Evolutionary conservation across 2,329 filamentous ascomycete genomes (phyloP).

Genomic region (Stylonectria norvegica): DNA sequence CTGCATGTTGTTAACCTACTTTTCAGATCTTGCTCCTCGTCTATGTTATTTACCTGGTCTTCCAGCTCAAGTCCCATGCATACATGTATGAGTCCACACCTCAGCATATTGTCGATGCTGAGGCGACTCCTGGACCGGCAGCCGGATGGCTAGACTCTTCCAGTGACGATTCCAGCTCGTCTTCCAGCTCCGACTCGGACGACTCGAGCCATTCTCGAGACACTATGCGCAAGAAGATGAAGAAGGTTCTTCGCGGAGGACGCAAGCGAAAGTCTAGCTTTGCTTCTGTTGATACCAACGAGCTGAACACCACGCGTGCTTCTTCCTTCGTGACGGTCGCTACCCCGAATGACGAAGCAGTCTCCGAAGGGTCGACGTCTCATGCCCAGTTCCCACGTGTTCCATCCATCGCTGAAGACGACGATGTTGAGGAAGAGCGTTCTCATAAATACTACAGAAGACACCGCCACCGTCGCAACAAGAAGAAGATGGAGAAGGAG

Average conservation of each 20-base stretch:
- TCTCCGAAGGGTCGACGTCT: conserved; percentile 38
- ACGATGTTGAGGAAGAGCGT: conserved; percentile 47
- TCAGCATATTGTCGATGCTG: conserved; percentile 88
- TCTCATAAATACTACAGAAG: conserved; percentile 32
- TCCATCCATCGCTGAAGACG: conserved; percentile 38
- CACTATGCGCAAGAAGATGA: conserved; percentile 72
- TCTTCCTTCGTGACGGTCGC: conserved; percentile 41
- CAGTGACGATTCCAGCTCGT: conserved; percentile 52
- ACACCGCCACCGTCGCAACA: conserved; percentile 37
- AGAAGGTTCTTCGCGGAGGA: conserved; percentile 67
- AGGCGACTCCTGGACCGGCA: conserved; percentile 79
- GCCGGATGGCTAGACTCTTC: conserved; percentile 78
- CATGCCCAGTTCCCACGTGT: conserved; percentile 35
- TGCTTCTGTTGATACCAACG: conserved; percentile 59
- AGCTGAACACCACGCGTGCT: conserved; percentile 33
- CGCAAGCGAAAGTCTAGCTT: conserved; percentile 74
- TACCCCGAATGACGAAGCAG: conserved; percentile 35
- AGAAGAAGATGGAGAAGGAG: conserved; percentile 42
- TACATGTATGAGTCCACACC: conserved; percentile 93
- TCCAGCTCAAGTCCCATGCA: conserved; percentile 87
- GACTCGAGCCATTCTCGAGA: conserved; percentile 51
- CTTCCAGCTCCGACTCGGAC: conserved; percentile 67
- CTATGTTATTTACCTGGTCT: conserved; percentile 79
- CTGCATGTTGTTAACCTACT: conserved; percentile 17
- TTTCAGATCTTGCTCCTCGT: conserved; percentile 69